Conservation (phyloP, 345 rosid genomes). For the Hypericum perforatum region DNA sequence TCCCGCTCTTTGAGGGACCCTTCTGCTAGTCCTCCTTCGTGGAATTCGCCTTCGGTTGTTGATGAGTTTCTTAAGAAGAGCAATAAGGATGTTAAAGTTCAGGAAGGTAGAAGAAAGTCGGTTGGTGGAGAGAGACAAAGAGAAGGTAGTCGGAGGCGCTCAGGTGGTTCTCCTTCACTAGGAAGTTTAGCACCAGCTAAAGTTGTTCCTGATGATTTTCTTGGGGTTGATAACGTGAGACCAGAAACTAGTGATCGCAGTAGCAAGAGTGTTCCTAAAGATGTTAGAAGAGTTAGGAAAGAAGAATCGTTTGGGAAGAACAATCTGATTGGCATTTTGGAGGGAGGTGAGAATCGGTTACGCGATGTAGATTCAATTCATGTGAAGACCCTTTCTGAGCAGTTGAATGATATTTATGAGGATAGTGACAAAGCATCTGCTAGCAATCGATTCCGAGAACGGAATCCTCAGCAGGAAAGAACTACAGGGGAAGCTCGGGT, state of each 20-base stretch:
- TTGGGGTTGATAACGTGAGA: slow-evolving; percentile 18
- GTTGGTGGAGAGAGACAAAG: slow-evolving; percentile 42
- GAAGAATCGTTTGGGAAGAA: slow-evolving; percentile 54
- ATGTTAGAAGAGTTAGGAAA: slow-evolving; percentile 54
- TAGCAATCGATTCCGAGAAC: slow-evolving; percentile 31
- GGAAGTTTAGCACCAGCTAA: slow-evolving; percentile 42
- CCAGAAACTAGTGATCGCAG: slow-evolving; percentile 37
- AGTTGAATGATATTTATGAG: slow-evolving; percentile 40
- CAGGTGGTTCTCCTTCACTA: slow-evolving; percentile 48
- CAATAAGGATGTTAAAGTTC: slow-evolving; percentile 28
- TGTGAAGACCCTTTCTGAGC: slow-evolving; percentile 66
- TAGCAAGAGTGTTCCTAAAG: slow-evolving; percentile 39
- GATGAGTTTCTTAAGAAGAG: slow-evolving; percentile 58
- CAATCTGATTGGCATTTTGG: slow-evolving; percentile 28
- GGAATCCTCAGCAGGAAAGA: slow-evolving; percentile 24
- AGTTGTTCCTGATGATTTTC: slow-evolving; percentile 47
- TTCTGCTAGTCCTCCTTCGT: slow-evolving; percentile 76
- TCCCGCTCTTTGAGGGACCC: slow-evolving; percentile 90
- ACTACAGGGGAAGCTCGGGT: slow-evolving; percentile 26
- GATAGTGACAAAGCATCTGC: slow-evolving; percentile 70
- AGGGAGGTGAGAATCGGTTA: slow-evolving; percentile 26
- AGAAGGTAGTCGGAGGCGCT: slow-evolving; percentile 42
- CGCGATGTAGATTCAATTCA: slow-evolving; percentile 30
- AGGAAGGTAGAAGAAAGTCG: slow-evolving; percentile 59
- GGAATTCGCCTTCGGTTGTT: slow-evolving; percentile 67